Percentiles rank a stretch among this genome's conserved stretches.
Conservation (phyloP, 2,329 filamentous ascomycete genomes). For the Ilyonectria robusta region DNA sequence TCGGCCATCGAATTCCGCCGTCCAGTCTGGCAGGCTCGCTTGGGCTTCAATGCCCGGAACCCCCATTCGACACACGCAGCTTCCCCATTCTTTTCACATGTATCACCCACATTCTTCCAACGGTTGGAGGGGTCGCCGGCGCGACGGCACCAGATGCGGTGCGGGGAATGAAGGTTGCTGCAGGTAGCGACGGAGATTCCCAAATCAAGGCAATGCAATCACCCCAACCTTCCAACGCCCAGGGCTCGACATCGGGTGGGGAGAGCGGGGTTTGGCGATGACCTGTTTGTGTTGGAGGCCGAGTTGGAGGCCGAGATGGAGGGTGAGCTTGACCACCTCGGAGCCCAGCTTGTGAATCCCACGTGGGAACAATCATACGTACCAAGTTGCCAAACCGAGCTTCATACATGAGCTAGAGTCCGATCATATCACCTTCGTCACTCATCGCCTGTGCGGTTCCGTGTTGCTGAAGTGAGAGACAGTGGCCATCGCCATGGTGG, state of each 20-base stretch:
- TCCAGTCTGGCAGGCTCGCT: slow-evolving; percentile 20
- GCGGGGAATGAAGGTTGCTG: slow-evolving; percentile 29
- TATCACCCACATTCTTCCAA: slow-evolving; percentile 20
- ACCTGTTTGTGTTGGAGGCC: slow-evolving; percentile 30
- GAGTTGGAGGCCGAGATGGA: slow-evolving; percentile 27
- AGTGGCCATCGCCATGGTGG: slow-evolving; percentile 5
- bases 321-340: slow-evolving; percentile 16
- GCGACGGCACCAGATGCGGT: slow-evolving; percentile 28
- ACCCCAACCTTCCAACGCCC: slow-evolving; percentile 19
- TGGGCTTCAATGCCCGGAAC: slow-evolving; percentile 28
- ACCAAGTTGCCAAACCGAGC: slow-evolving; percentile 4
- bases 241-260: slow-evolving; percentile 25
- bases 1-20: slow-evolving; percentile 24
- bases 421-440: slow-evolving; percentile 10
- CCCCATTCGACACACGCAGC: slow-evolving; percentile 12
- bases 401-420: slow-evolving; percentile 1
- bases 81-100: slow-evolving; percentile 33
- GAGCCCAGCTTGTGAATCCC: slow-evolving; percentile 18
- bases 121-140: slow-evolving; percentile 23
- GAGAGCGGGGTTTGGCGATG: slow-evolving; percentile 30
- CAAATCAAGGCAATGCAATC: slow-evolving; percentile 28
- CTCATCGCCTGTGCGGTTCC: slow-evolving; percentile 7
- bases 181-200: slow-evolving; percentile 30
- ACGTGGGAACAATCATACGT: slow-evolving; percentile 8
- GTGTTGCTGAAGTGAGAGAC: slow-evolving; percentile 10